A percentile compares a stretch with the other conserved stretches of the same genome.
Evolutionary conservation across 23 red algal species (phyloP).

Genomic region (Rhodosorus marinus): DNA sequence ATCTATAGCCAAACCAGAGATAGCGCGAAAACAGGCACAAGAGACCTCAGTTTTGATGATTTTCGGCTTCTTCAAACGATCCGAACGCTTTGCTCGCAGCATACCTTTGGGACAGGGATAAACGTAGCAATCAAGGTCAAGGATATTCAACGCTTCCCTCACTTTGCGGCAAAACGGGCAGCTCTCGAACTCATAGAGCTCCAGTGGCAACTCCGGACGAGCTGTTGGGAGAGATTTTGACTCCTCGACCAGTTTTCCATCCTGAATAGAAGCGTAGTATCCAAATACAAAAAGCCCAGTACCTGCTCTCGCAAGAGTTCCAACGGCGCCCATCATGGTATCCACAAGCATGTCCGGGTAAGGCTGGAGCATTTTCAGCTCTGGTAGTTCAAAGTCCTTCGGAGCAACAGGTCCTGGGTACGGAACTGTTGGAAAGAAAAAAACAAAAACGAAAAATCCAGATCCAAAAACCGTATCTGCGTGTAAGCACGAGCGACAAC

Average conservation of each 20-base stretch:
- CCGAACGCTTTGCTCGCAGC: too few species aligned
- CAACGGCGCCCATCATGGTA: slow-evolving; percentile 10
- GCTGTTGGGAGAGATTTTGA: slow-evolving; percentile 45
- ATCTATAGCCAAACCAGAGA: too few species aligned
- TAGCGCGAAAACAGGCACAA: too few species aligned
- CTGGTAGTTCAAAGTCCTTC: slow-evolving; percentile 7
- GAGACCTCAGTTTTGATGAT: too few species aligned
- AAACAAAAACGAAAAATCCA: too few species aligned
- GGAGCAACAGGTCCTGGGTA: not conserved
- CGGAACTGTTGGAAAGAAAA: too few species aligned
- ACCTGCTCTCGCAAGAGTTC: slow-evolving; percentile 9
- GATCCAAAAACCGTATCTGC: too few species aligned
- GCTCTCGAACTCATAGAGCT: slow-evolving; percentile 64
- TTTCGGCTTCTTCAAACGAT: too few species aligned
- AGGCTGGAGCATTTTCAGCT: slow-evolving; percentile 19
- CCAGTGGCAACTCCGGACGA: slow-evolving; percentile 32
- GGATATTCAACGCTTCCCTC: slow-evolving; percentile 50
- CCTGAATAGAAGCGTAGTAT: slow-evolving; percentile 23
- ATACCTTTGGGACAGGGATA: slow-evolving; percentile 74
- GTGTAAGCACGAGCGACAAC: too few species aligned
- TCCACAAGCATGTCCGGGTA: slow-evolving; percentile 42
- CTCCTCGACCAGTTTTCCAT: slow-evolving; percentile 40
- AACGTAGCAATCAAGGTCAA: slow-evolving; percentile 70
- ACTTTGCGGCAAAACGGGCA: slow-evolving; percentile 91
- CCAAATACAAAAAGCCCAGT: slow-evolving; percentile 59